Conservation (phyloP, 164 flowering plant species). For the Aristolochia californica region DNA sequence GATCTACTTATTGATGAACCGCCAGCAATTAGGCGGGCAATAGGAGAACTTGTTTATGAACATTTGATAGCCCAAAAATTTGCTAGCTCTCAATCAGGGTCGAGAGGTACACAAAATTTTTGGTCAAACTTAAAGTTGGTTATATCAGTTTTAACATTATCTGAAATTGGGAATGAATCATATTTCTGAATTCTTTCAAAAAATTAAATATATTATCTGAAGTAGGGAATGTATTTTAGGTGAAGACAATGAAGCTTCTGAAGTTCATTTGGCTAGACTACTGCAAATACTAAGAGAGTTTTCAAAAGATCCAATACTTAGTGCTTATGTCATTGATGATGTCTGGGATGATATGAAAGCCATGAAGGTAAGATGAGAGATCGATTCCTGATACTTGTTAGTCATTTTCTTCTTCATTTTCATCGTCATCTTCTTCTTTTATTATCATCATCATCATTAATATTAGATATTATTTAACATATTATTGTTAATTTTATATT, state of each 20-base stretch:
- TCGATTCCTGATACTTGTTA: not conserved
- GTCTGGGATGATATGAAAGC: constrained; percentile 97
- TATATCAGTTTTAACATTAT: too few species aligned
- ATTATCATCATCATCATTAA: too few species aligned
- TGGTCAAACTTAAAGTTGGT: too few species aligned
- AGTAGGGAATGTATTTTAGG: constrained; percentile 27
- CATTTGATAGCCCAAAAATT: constrained; percentile 93
- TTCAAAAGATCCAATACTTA: constrained; percentile 66
- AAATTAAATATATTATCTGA: not conserved
- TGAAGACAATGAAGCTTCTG: constrained; percentile 48
- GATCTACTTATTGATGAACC: constrained; percentile 93
- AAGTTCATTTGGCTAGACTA: constrained; percentile 80
- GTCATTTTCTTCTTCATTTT: not conserved
- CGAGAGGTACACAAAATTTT: constrained; percentile 31
- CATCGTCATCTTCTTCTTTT: too few species aligned
- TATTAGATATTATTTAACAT: too few species aligned
- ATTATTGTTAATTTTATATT: too few species aligned
- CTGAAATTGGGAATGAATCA: not conserved
- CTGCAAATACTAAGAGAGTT: constrained; percentile 86
- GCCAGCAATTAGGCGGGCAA: constrained; percentile 84
- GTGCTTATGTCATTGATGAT: constrained; percentile 88
- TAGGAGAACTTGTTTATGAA: constrained; percentile 92
- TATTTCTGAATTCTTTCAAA: not conserved
- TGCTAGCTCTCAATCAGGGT: constrained; percentile 51
- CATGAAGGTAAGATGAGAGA: constrained; percentile 58